phyloP scores from a whole-genome alignment of 805 yeast species.

The Cyberlindnera samutprakarnensis region DNA sequence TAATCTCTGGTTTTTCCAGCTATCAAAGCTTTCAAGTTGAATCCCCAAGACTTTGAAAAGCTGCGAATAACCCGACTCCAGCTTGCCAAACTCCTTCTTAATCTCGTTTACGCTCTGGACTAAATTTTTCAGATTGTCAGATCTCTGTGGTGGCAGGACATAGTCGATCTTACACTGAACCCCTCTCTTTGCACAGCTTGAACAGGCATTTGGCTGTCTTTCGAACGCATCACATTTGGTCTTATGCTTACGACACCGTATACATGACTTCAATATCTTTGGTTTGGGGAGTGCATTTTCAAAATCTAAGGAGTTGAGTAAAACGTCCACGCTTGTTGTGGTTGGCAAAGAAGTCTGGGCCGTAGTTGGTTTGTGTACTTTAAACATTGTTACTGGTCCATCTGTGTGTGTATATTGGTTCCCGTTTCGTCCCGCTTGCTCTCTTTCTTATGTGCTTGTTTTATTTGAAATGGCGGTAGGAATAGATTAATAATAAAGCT shows the following conservation, averaged over 20 bases:
- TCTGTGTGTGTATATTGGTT: too few species aligned
- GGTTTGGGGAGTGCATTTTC: slow-evolving; percentile 24
- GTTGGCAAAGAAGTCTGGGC: too few species aligned
- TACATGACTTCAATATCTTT: slow-evolving; percentile 48
- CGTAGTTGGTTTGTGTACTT: slow-evolving; percentile 1
- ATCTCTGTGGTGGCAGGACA: slow-evolving; percentile 41
- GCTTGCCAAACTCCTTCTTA: slow-evolving; percentile 5
- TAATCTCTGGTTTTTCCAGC: slow-evolving; percentile 8
- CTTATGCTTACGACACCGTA: slow-evolving; percentile 58
- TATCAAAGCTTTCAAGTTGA: slow-evolving; percentile 12
- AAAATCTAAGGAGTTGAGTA: slow-evolving; percentile 1
- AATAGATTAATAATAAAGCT: too few species aligned
- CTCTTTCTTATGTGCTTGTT: too few species aligned
- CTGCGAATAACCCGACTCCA: slow-evolving; percentile 9
- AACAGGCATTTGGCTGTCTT: slow-evolving; percentile 48
- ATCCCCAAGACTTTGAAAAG: slow-evolving; percentile 10
- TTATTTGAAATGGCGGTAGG: too few species aligned
- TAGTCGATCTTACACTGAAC: slow-evolving; percentile 47
- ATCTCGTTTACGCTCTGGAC: slow-evolving; percentile 13
- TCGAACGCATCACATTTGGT: slow-evolving; percentile 53
- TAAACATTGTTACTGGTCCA: slow-evolving; percentile 3
- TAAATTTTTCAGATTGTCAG: slow-evolving; percentile 20
- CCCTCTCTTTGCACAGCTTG: slow-evolving; percentile 46
- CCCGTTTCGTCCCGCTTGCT: too few species aligned
- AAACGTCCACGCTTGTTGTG: not conserved